A percentile compares a stretch with the other conserved stretches of the same genome.
Evolutionary conservation across 768 basidiomycete species (phyloP).

Genomic region (Auriscalpium vulgare): DNA sequence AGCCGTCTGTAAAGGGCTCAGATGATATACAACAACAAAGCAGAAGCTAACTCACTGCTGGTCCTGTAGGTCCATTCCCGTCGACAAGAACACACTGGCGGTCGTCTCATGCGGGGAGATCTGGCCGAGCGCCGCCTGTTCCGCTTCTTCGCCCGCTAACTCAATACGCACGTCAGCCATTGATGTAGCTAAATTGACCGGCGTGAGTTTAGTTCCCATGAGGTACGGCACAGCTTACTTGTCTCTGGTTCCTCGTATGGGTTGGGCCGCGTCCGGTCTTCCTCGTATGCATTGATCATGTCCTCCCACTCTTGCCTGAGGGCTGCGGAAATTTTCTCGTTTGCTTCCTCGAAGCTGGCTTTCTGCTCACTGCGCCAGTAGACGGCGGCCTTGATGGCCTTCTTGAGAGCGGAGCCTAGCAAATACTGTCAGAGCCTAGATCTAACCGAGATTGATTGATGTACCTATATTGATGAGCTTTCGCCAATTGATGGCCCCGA

Average conservation of each 20-base stretch:
- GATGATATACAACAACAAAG: too few relatives aligned
- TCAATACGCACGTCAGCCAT: neutral
- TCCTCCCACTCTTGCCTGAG: neutral
- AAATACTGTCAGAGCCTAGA: too few relatives aligned
- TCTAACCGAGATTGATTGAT: neutral
- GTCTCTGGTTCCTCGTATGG: neutral
- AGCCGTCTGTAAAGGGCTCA: neutral
- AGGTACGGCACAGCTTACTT: neutral
- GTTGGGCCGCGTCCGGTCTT: neutral
- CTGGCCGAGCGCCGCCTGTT: neutral
- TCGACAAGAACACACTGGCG: neutral
- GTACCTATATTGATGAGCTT: slow-evolving; percentile 4
- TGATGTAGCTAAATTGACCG: neutral
- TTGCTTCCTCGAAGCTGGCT: neutral
- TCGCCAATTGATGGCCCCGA: slow-evolving; percentile 9
- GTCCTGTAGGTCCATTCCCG: neutral
- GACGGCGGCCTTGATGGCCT: neutral
- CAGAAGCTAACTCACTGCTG: neutral
- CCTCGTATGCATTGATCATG: neutral
- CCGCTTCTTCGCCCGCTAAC: neutral
- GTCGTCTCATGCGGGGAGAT: neutral
- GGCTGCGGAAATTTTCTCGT: neutral
- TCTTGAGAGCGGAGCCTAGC: neutral
- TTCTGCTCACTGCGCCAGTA: neutral
- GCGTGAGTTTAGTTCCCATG: neutral